Base-by-base conservation (phyloP, 257 asterid genomes). In the Solanum chaucha region DNA sequence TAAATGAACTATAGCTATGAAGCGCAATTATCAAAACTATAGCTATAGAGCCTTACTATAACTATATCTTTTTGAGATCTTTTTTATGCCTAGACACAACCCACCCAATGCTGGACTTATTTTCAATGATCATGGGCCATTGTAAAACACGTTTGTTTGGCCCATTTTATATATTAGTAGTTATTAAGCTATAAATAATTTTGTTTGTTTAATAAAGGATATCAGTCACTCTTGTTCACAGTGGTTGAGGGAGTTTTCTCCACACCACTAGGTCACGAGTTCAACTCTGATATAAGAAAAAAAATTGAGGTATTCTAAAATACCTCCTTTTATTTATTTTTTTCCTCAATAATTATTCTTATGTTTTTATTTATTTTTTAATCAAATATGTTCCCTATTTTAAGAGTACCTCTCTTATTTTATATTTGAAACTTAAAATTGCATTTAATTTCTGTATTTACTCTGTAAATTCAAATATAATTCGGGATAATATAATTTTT, bases 221-320 rank as follows among this genome's bases (percentile, higher is more conserved):
- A 41, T 24, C 64, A 17, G 64, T 26, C 24, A 24, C 84, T 78
- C 38, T 78, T 78, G 64, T 15, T 40, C 38, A 14, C 0, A 44
- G 64, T 41, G 64, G 84, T 78, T 13, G 64, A 6, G 24, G 11
- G 38, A 44, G 15, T 13, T 26, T 2, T 14, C 14, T 44, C 38
- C 2, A 24, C 14, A 61, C 17, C 86, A 2, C 20, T 7, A 22
- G 70, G 55, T 78, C 67, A 20, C 2, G 20, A 61, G 81, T 61
- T 86, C 88, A 20, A 86, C 20, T 24, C 51, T 20, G 55, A 2
- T 83, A 74, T 9, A 13, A 19, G 28, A 40, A 5, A 0, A 41
- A 61, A 68, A 38, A 58, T 1, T 40, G 55, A 87, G 88, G 88
- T 80, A 80, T 87, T 87, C 58, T 19, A 80, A 78, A 87, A 30